Base-by-base conservation (phyloP, 2,329 filamentous ascomycete genomes). In the Ceratocystis diversiconidia region DNA sequence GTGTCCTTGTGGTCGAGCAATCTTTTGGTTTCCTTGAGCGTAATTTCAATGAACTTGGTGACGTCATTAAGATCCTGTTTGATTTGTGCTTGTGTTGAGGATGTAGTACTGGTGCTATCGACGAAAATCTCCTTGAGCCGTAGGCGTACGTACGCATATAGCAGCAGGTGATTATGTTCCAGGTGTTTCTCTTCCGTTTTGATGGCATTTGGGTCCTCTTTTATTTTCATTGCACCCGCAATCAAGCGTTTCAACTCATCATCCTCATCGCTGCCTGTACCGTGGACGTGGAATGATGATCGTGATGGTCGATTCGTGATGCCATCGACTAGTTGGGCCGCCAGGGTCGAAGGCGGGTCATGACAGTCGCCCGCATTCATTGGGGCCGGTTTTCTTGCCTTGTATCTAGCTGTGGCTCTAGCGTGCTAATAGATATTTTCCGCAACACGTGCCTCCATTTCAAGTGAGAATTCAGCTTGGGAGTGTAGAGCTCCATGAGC, bases 101-200 rank as follows among this genome's bases (percentile, higher is more conserved):
- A 25, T 6, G 52, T 19, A 5, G 41, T 46, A 10, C 50, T 44
- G 52, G 52, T 46, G 10, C 50, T 44, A 41, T 64, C 63, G 12
- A 64, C 12, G 72, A 83, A 80, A 60, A 89, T 79, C 57, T 80
- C 80, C 70, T 91, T 88, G 12, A 96, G 78, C 25, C 90, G 88
- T 66, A 90, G 88, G 72, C 89, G 86, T 62, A 87, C 81, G 70
- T 94, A 88, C 68, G 96, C 88, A 72, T 89, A 91, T 63, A 96
- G 86, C 62, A 96, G 82, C 75, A 91, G 88, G 71, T 91, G 87
- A 70, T 95, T 92, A 73, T 95, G 86, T 62, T 86, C 82, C 57
- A 88, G 76, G 69, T 88, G 85, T 57, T 88, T 85, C 68, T 86
- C 82, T 1, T 79, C 72, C 12, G 83, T 81, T 41, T 85, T 84